Percentiles rank a stretch among this genome's conserved stretches.
phyloP scores from a whole-genome alignment of 495 filamentous ascomycete species.

The Beverwykella pulmonaria region DNA sequence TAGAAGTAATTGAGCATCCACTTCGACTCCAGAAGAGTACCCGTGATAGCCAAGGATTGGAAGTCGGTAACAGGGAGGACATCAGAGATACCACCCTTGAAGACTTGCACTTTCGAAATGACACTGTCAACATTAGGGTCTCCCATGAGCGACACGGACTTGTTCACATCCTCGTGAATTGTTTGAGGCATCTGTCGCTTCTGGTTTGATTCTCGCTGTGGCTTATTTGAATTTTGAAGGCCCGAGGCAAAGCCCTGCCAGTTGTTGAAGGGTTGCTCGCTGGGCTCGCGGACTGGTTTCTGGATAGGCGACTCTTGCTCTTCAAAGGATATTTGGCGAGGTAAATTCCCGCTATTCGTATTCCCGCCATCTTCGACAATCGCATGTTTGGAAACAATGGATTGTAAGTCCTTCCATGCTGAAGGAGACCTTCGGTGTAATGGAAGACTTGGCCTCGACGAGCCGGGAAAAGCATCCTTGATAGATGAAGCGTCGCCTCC shows the following conservation, averaged over 20 bases:
- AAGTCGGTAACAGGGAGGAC: constrained; percentile 37
- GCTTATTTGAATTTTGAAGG: not conserved
- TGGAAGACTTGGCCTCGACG: constrained; percentile 6
- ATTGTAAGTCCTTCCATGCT: constrained; percentile 30
- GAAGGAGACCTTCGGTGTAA: constrained; percentile 2
- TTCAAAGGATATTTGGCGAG: not conserved
- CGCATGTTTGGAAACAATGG: constrained; percentile 30
- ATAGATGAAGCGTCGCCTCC: constrained; percentile 18
- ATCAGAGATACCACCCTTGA: constrained; percentile 36
- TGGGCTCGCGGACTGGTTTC: no score
- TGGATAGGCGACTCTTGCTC: not conserved
- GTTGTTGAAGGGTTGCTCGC: constrained; percentile 25
- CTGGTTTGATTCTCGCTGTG: constrained; percentile 2
- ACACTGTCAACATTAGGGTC: constrained; percentile 30
- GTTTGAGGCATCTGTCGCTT: constrained; percentile 18
- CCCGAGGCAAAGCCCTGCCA: constrained; percentile 24
- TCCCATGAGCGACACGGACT: constrained; percentile 30
- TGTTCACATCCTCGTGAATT: constrained; percentile 24
- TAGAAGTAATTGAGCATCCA: constrained; percentile 40
- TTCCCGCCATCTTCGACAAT: constrained; percentile 13
- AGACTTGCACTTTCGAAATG: constrained; percentile 33
- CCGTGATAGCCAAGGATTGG: constrained; percentile 35
- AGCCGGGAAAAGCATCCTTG: not conserved
- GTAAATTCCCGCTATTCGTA: not conserved
- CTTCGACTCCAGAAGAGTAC: constrained; percentile 34